These are phyloP conservation scores for Cymodocea nodosa DNA, from an alignment of 116 monocot genomes.

Conservation along the genomic window DNA sequence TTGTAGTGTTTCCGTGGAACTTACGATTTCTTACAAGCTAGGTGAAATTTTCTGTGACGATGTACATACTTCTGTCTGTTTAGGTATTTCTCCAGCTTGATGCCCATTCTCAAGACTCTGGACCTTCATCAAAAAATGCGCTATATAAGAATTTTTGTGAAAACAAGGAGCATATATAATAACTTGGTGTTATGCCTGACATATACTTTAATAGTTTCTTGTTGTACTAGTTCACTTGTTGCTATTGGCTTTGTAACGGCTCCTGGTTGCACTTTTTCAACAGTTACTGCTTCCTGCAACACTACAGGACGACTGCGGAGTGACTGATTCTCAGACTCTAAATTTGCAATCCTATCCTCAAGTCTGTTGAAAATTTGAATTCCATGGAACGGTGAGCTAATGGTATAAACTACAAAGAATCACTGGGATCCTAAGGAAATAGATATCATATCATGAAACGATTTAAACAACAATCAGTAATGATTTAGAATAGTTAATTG, in stretches of 20 bases:
- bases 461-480: background rate
- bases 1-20: background rate
- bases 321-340: constrained; percentile 71
- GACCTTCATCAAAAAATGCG: constrained; percentile 6
- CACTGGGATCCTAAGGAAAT: background rate
- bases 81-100: constrained; percentile 22
- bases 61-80: constrained; percentile 26
- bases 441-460: background rate
- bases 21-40: background rate
- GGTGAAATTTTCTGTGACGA: background rate
- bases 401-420: background rate
- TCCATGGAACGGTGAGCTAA: background rate
- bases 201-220: constrained; percentile 30
- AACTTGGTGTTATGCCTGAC: background rate
- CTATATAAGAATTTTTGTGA: background rate
- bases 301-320: constrained; percentile 37
- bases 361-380: constrained; percentile 22
- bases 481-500: background rate
- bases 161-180: background rate
- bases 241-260: background rate
- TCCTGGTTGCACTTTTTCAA: constrained; percentile 13
- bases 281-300: constrained; percentile 16
- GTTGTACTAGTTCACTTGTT: constrained; percentile 2
- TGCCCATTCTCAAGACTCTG: constrained; percentile 51
- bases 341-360: constrained; percentile 43